These are phyloP conservation scores for Spinacia oleracea DNA, from an alignment of 179 eudicot genomes.

Conservation along the genomic window DNA sequence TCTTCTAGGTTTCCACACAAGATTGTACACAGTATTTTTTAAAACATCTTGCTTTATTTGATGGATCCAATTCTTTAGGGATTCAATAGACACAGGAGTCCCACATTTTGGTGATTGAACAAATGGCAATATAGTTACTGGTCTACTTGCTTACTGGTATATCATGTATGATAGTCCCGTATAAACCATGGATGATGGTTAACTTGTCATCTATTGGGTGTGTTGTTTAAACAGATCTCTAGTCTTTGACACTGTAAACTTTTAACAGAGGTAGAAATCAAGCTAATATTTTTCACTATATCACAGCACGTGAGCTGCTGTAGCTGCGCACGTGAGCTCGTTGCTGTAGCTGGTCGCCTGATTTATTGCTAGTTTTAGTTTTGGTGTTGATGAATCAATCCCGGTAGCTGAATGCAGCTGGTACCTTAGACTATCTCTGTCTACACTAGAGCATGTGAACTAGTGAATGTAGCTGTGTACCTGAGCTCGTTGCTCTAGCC, in stretches of 20 bases:
- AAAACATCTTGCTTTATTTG: not conserved
- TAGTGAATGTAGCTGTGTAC: slow-evolving; percentile 25
- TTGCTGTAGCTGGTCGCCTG: slow-evolving; percentile 36
- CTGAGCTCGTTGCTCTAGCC: slow-evolving; percentile 31
- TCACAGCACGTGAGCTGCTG: slow-evolving; percentile 43
- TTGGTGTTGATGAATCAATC: slow-evolving; percentile 17
- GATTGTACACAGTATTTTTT: not conserved
- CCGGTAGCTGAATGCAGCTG: slow-evolving; percentile 33
- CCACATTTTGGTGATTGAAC: not conserved
- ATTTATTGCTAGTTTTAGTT: slow-evolving; percentile 22
- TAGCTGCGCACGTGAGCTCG: slow-evolving; percentile 48
- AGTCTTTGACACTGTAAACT: not conserved
- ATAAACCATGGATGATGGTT: not conserved
- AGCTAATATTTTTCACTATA: slow-evolving; percentile 37
- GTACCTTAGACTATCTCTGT: slow-evolving; percentile 9
- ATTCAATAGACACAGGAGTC: not conserved
- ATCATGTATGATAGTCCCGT: not conserved
- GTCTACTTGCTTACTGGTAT: not conserved
- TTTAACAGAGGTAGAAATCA: slow-evolving; percentile 15
- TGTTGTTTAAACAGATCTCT: not conserved
- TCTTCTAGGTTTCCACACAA: not conserved
- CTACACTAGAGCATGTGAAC: slow-evolving; percentile 6
- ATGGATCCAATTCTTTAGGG: not conserved
- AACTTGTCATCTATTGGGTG: not conserved
- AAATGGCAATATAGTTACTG: not conserved